Conservation (phyloP, 2,329 filamentous ascomycete species). For the Trichoderma breve region DNA sequence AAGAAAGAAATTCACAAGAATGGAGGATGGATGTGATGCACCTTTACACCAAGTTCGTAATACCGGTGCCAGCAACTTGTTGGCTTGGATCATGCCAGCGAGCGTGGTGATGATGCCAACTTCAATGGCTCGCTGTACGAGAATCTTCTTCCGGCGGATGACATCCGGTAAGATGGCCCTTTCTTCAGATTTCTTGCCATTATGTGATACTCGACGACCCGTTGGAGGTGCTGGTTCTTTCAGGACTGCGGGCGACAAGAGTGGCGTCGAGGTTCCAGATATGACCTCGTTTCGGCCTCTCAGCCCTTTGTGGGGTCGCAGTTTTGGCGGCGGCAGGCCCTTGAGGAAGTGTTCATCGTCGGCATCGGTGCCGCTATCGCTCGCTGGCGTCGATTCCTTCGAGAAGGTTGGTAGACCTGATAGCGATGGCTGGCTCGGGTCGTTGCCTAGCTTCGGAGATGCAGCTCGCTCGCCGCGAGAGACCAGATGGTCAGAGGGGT, state of each 20-base stretch:
- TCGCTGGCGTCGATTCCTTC: constrained; percentile 60
- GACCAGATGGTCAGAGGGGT: constrained; percentile 44
- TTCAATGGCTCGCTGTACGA: constrained; percentile 54
- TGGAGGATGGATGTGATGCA: constrained; percentile 30
- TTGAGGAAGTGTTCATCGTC: constrained; percentile 91
- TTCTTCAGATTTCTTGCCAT: constrained; percentile 21
- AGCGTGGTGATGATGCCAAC: constrained; percentile 50
- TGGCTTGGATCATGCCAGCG: constrained; percentile 47
- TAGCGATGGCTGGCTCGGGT: constrained; percentile 27
- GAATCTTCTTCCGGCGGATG: constrained; percentile 47
- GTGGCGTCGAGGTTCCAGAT: constrained; percentile 56
- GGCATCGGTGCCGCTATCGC: constrained; percentile 91
- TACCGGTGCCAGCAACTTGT: constrained; percentile 46
- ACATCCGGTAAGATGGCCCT: constrained; percentile 27
- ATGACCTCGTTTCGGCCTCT: constrained; percentile 56
- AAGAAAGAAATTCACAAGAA: neutral
- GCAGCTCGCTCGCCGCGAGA: constrained; percentile 25
- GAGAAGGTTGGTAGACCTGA: constrained; percentile 33
- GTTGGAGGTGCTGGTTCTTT: constrained; percentile 36
- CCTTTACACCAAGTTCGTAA: constrained; percentile 50
- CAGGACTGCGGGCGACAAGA: constrained; percentile 49
- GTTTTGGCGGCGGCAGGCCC: constrained; percentile 76
- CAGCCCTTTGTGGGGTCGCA: constrained; percentile 73
- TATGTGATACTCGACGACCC: constrained; percentile 22
- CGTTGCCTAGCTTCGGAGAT: constrained; percentile 22